A percentile compares a stretch with the other conserved stretches of the same genome.
Evolutionary conservation across 768 basidiomycete genomes (phyloP).

Genomic region (Kondoa malvinella): DNA sequence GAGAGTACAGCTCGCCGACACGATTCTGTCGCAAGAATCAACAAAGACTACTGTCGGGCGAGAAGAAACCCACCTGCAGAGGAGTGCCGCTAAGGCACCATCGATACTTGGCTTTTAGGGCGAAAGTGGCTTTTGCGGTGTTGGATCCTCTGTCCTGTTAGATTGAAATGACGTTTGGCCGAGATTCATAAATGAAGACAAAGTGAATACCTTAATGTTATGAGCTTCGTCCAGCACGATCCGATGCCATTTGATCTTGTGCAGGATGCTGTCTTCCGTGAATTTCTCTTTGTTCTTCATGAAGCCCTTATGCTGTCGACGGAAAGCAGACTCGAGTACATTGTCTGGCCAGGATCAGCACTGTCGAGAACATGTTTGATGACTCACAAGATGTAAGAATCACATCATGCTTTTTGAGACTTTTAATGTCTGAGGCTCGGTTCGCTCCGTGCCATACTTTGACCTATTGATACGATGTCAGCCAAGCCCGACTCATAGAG

Average conservation of each 20-base stretch:
- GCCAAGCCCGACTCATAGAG: neutral
- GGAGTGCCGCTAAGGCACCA: slow-evolving; percentile 96
- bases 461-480: slow-evolving; percentile 29
- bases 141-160: slow-evolving; percentile 71
- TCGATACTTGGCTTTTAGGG: slow-evolving; percentile 55
- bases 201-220: slow-evolving; percentile 6
- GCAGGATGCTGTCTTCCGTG: slow-evolving; percentile 73
- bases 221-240: slow-evolving; percentile 30
- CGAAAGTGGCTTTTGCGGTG: slow-evolving; percentile 93
- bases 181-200: slow-evolving; percentile 50
- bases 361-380: slow-evolving; percentile 14
- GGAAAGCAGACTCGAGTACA: slow-evolving; percentile 75
- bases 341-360: slow-evolving; percentile 49
- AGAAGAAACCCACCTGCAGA: slow-evolving; percentile 49
- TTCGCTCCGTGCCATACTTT: slow-evolving; percentile 60
- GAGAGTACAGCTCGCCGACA: slow-evolving; percentile 94
- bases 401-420: slow-evolving; percentile 71
- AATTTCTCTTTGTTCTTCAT: slow-evolving; percentile 65
- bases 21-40: slow-evolving; percentile 33
- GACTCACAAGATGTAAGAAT: slow-evolving; percentile 56
- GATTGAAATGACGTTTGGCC: slow-evolving; percentile 70
- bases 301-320: slow-evolving; percentile 83
- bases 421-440: slow-evolving; percentile 48
- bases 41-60: neutral
- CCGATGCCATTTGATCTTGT: slow-evolving; percentile 56